Evolutionary conservation across 805 yeast species (phyloP).

Genomic region (Wickerhamiella australiensis): DNA sequence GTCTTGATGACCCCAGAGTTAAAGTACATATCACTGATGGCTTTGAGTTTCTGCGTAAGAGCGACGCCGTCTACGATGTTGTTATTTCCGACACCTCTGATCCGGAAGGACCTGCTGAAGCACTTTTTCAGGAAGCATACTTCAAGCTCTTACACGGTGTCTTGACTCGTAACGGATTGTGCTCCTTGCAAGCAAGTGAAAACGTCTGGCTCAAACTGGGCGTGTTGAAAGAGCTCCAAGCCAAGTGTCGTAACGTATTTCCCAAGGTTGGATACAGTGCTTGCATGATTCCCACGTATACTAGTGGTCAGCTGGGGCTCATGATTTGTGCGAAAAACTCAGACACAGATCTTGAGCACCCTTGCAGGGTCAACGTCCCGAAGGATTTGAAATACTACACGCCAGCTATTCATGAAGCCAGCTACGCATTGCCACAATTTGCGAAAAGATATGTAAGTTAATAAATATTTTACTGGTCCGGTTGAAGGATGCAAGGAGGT

Average conservation of each 20-base stretch:
- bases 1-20: conserved; percentile 47
- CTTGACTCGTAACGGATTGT: conserved; percentile 49
- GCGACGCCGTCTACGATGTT: conserved; percentile 52
- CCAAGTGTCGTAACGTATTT: conserved; percentile 73
- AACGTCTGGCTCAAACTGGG: conserved; percentile 85
- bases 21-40: conserved; percentile 68
- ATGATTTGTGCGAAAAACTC: conserved; percentile 85
- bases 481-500: no score
- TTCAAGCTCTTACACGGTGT: conserved; percentile 56
- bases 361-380: conserved; percentile 49
- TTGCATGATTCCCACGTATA: conserved; percentile 91
- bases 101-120: conserved; percentile 93
- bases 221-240: conserved; percentile 68
- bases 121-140: conserved; percentile 67
- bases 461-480: neutral
- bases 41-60: conserved; percentile 51
- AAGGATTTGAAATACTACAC: conserved; percentile 63
- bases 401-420: conserved; percentile 69
- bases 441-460: conserved; percentile 43
- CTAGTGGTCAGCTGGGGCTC: conserved; percentile 96
- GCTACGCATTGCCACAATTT: conserved; percentile 87
- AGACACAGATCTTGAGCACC: conserved; percentile 49
- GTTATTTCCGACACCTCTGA: conserved; percentile 88
- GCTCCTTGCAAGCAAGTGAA: conserved; percentile 74
- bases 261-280: conserved; percentile 86